Evolutionary conservation across 2,329 filamentous ascomycete genomes (phyloP), one percentile per base, ranked within the genome.

Genomic region (Xylariaceae sp.): DNA sequence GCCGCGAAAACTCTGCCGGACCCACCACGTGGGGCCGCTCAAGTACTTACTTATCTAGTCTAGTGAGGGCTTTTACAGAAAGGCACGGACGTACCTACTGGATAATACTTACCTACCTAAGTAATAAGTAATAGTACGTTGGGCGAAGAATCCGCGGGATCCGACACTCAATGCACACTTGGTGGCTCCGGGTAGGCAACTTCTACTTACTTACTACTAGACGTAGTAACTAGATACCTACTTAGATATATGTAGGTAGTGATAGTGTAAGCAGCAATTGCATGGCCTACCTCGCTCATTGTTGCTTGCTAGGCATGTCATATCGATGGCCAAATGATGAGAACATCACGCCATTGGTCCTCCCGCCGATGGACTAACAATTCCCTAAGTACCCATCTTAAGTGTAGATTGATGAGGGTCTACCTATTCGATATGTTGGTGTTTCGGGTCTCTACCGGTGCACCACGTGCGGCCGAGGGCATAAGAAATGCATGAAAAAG

Each of bases 361-460:
- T 31, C 41, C 44, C 39, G 45, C 40, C 35, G 40, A 50, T 47
- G 11, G 19, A 7, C 32, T 43, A 29, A 41, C 40, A 19, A 19
- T 19, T 19, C 19, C 19, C 19, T 19, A 19, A 19, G 19, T 19
- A 19, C 19, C 19, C 19, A 19, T 19, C 19, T 0, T 19, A 19
- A 19, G 19, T 19, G 19, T 19, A 19, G 19, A 19, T 19, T 19
- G 19, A 19, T 19, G 19, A 19, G 19, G 19, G 19, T 19, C 19
- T 19, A 19, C 19, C 19, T 19, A 19, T 50, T 49, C 26, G 44
- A 51, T 19, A 19, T 19, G 3, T 37, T 11, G 35, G 1, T 11
- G 48, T 41, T 52, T 52, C 52, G 49, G 41, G 46, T 47, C 50
- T 40, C 35, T 6, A 37, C 35, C 32, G 8, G 5, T 6, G 32